Evolutionary conservation across 2,329 filamentous ascomycete genomes (phyloP).

Genomic region (Clonostachys chloroleuca): DNA sequence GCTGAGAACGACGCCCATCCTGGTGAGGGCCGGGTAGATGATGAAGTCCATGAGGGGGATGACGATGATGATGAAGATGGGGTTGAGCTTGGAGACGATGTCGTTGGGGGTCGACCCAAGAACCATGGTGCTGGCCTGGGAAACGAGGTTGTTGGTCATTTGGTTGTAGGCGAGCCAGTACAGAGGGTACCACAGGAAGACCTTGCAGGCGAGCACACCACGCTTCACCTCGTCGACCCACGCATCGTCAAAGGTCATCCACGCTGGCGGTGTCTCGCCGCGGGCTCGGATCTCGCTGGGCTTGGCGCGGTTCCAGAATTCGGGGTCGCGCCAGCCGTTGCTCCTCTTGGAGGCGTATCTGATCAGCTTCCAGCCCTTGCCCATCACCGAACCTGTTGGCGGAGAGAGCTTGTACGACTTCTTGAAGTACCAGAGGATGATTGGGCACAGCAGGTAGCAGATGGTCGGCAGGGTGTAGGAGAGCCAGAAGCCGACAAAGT

Average conservation of each 20-base stretch:
- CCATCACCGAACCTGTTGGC: conserved; percentile 68
- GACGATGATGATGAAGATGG: conserved; percentile 70
- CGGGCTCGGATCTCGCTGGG: conserved; percentile 55
- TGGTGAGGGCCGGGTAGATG: conserved; percentile 67
- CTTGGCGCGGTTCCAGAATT: conserved; percentile 64
- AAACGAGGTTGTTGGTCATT: conserved; percentile 55
- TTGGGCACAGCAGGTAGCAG: conserved; percentile 58
- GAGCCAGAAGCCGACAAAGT: conserved; percentile 73
- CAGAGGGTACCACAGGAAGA: conserved; percentile 67
- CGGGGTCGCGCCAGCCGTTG: conserved; percentile 63
- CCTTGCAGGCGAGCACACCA: conserved; percentile 64
- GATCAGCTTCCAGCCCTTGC: conserved; percentile 61
- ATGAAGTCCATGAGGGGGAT: conserved; percentile 66
- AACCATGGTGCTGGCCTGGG: conserved; percentile 62
- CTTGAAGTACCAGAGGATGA: conserved; percentile 57
- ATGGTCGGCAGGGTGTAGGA: conserved; percentile 64
- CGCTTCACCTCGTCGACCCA: conserved; percentile 78
- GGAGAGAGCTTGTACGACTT: conserved; percentile 57
- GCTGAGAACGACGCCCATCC: conserved; percentile 59
- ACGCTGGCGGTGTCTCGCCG: conserved; percentile 46
- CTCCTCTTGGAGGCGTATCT: conserved; percentile 54
- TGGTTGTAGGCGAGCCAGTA: conserved; percentile 57
- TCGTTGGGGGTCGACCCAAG: conserved; percentile 74
- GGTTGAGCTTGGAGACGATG: conserved; percentile 71
- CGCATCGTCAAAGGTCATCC: conserved; percentile 80